Evolutionary conservation across 192 early-diverging fungal species (phyloP), one percentile per base, ranked within the genome.

Genomic region (Rhizophagus clarus): DNA sequence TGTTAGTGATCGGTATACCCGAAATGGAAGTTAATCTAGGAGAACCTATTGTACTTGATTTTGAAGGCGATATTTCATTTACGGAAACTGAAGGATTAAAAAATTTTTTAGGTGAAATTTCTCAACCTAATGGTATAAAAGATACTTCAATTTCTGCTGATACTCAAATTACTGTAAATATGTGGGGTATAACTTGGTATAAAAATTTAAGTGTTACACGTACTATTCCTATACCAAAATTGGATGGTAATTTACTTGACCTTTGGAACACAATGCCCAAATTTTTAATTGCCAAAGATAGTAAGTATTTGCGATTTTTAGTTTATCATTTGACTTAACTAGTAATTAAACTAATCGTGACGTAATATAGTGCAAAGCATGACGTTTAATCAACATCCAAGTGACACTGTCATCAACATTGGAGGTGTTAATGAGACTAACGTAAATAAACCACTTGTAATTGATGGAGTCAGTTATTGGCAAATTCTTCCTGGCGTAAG

Each of bases 171-270:
- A 28, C 63, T 12, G 63, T 64, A 64, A 24, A 29, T 28, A 64
- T 64, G 63, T 64, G n/a, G n/a, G 63, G 63, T 28, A 28, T 64
- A 12, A 64, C n/a, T 28, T 64, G 63, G 63, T 64, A 64, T 28
- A 64, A 64, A 11, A 29, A 64, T 26, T 64, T 64, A 12, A 24
- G 7, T 3, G 3, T 64, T 64, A 28, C 10, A 64, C n/a, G 28
- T 22, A 15, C 24, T 12, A 28, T 64, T 28, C n/a, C n/a, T 22
- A 28, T 64, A 29, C 63, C 63, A 14, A 28, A 64, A 28, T 5
- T 64, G 10, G 22, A n/a, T 64, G 28, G 63, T 28, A 64, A 64
- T 64, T 64, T 64, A 64, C 14, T 64, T 15, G 8, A 2, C 2
- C 63, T 64, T 64, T 64, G 63, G 63, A 64, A 29, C 26, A 64